Base-by-base conservation (phyloP, 305 asterid species). In the Petunia hybrid region DNA sequence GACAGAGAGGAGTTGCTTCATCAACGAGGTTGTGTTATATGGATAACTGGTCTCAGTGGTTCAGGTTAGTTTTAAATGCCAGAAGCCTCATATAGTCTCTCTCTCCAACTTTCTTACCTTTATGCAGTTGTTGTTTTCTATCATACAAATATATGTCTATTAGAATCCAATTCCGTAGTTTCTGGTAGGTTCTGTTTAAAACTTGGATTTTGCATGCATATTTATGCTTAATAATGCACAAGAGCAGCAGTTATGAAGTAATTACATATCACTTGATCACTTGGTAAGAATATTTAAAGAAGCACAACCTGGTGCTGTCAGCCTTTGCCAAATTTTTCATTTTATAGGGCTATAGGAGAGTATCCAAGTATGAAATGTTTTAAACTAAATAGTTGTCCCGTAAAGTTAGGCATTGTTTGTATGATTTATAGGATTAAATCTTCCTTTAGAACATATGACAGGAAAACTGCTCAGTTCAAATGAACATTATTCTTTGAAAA, bases 21-120 rank as follows among this genome's bases (percentile, higher is more conserved):
- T 84, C 99, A 96, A 84, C 95, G 89, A 89, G 99, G 99, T 39
- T 93, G 98, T 87, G 98, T 94, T 79, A 84, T 96, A 85, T 96
- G 99, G 99, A 89, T 96, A 82, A 96, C 99, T 78, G 99, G 99
- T 46, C 92, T 96, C 45, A 96, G 99, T 84, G 99, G 99, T 87
- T 96, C 99, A 90, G 99, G 99, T 96, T 77, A 83, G 95, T 86
- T 48, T 48, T 9, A 71, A 70, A 71, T 48, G 31, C 4, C 78
- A 31, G 35, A 35, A 71, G 42, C 61, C 13, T 71, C 78, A 10
- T 48, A 35, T 35, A 31, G 60, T 43, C 16, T 45, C 76, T 69
- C 22, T 69, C 76, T 43, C 41, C 22, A n/a, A 35, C n/a, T 45
- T 41, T 45, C 59, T 69, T 22, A 9, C 22, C 76, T 40, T 66